These are phyloP conservation scores for Eragrostis tef DNA, from an alignment of 202 grass and related monocot genomes.

Conservation along the genomic window DNA sequence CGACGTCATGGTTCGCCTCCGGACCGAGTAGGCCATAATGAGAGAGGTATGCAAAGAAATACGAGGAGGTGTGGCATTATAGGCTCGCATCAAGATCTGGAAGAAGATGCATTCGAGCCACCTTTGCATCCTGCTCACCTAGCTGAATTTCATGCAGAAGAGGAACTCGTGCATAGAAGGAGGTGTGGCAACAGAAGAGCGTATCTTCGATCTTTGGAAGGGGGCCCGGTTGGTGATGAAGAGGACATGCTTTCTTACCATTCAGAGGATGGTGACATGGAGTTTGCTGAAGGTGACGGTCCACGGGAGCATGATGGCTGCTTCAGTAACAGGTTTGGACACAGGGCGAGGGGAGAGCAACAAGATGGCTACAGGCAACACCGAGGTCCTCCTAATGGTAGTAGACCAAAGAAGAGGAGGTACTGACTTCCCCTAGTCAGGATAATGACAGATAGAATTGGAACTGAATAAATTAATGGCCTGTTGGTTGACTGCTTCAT, in stretches of 20 bases:
- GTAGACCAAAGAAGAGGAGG: conserved; percentile 46
- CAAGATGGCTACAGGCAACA: conserved; percentile 51
- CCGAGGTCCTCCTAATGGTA: conserved; percentile 44
- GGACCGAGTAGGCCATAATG: conserved; percentile 42
- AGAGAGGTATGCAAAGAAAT: conserved; percentile 57
- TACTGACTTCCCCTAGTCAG: conserved; percentile 52
- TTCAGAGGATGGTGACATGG: conserved; percentile 44
- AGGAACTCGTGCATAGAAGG: conserved; percentile 51
- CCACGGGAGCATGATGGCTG: conserved; percentile 41
- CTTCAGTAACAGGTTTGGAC: conserved; percentile 53
- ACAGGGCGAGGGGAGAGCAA: conserved; percentile 58
- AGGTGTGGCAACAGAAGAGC: conserved; percentile 54
- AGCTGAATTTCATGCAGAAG: conserved; percentile 43
- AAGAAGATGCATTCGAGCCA: conserved; percentile 49
- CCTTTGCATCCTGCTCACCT: conserved; percentile 47
- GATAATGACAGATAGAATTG: background rate
- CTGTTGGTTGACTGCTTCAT: conserved; percentile 31
- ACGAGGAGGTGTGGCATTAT: conserved; percentile 48
- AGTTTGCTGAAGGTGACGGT: conserved; percentile 46
- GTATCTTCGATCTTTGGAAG: conserved; percentile 41
- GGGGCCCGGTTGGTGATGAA: background rate
- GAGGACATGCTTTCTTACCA: conserved; percentile 54
- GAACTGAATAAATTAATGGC: conserved; percentile 10
- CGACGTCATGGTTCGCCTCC: conserved; percentile 50
- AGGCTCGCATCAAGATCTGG: conserved; percentile 29